A percentile compares a stretch with the other conserved stretches of the same genome.
phyloP scores from a whole-genome alignment of 352 stramenopile genomes.

The Aphanomyces stellatus region DNA sequence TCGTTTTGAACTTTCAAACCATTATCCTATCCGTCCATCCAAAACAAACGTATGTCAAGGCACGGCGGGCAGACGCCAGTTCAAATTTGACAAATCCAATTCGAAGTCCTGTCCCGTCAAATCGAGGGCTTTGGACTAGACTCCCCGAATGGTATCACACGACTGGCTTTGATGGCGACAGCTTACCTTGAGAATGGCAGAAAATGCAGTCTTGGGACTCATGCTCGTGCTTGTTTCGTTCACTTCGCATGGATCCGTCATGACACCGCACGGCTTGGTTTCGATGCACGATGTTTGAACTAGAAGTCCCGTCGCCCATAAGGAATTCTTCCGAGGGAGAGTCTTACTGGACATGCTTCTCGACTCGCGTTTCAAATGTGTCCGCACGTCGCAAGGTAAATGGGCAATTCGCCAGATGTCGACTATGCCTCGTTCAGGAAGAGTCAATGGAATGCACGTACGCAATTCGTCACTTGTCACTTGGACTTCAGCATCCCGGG shows the following conservation, averaged over 20 bases:
- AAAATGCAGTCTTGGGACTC: neutral
- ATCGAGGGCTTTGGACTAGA: neutral
- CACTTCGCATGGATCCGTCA: neutral
- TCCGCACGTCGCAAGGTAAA: neutral
- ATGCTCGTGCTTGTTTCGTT: neutral
- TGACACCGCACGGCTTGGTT: neutral
- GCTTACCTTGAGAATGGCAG: neutral
- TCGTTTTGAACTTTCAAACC: neutral
- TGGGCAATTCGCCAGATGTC: neutral
- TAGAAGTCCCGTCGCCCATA: neutral
- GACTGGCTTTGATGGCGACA: neutral
- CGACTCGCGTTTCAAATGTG: neutral
- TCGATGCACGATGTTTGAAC: neutral
- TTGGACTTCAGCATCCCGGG: neutral
- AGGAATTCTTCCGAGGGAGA: neutral
- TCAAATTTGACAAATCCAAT: conserved; percentile 6
- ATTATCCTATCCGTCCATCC: neutral
- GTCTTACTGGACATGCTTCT: neutral
- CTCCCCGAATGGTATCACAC: neutral
- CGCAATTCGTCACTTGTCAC: neutral
- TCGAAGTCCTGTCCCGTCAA: neutral
- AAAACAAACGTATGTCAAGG: neutral
- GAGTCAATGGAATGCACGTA: no score
- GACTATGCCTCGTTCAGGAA: neutral
- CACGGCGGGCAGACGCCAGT: neutral